A percentile compares a stretch with the other conserved stretches of the same genome.
phyloP scores from a whole-genome alignment of 2,329 filamentous ascomycete species.

The Cercospora sp. region DNA sequence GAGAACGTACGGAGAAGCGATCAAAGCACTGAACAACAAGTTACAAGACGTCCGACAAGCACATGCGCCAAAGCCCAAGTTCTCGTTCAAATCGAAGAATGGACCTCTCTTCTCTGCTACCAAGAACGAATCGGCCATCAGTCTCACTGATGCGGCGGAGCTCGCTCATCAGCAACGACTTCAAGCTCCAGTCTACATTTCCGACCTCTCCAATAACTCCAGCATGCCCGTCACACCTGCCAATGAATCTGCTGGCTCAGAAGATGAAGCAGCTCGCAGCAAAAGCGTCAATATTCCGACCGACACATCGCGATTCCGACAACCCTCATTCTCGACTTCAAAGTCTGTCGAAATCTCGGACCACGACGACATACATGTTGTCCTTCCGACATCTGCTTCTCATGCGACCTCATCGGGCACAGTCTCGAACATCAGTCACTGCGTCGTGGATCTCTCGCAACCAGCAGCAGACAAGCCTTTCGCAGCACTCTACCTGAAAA shows the following conservation, averaged over 20 bases:
- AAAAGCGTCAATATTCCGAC: constrained; percentile 52
- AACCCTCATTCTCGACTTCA: constrained; percentile 58
- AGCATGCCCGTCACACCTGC: constrained; percentile 44
- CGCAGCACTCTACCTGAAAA: constrained; percentile 67
- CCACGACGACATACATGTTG: constrained; percentile 70
- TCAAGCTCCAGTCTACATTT: constrained; percentile 47
- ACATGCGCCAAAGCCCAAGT: constrained; percentile 73
- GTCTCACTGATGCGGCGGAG: constrained; percentile 57
- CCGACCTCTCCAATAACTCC: constrained; percentile 41
- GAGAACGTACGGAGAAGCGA: constrained; percentile 77
- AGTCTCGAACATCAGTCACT: constrained; percentile 66
- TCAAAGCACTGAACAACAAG: constrained; percentile 78
- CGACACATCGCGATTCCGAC: constrained; percentile 37
- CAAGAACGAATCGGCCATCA: constrained; percentile 50
- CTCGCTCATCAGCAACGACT: constrained; percentile 50
- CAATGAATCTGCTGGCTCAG: constrained; percentile 25
- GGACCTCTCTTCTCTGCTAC: constrained; percentile 32
- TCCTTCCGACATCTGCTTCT: constrained; percentile 69
- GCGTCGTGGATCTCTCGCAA: constrained; percentile 77
- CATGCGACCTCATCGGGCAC: constrained; percentile 72
- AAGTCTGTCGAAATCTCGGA: constrained; percentile 61
- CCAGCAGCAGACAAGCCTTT: constrained; percentile 58
- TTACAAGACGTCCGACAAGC: constrained; percentile 68
- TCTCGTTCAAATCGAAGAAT: constrained; percentile 67
- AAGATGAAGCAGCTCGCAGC: constrained; percentile 29